Conservation (phyloP, 169 alveolate genomes). For the Babesia bovis region DNA sequence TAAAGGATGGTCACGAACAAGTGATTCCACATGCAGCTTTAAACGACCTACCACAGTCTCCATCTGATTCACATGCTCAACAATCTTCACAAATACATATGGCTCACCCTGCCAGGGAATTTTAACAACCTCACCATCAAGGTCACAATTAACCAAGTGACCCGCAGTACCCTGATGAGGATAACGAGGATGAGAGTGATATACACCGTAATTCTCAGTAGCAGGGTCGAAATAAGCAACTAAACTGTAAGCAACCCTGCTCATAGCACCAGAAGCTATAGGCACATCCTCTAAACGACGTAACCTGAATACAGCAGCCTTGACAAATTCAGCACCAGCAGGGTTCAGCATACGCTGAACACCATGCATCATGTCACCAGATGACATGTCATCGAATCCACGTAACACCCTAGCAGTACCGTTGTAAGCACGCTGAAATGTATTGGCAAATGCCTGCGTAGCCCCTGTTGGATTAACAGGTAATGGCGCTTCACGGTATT, state of each 20-base stretch:
- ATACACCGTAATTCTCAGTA: conserved; percentile 68
- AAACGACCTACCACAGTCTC: conserved; percentile 72
- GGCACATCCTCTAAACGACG: conserved; percentile 75
- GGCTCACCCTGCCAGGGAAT: conserved; percentile 74
- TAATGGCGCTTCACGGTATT: background rate
- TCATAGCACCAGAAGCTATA: conserved; percentile 32
- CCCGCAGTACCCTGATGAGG: conserved; percentile 51
- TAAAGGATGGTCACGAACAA: conserved; percentile 72
- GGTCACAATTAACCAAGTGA: conserved; percentile 68
- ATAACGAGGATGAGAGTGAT: conserved; percentile 64
- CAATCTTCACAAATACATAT: conserved; percentile 69
- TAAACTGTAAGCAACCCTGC: conserved; percentile 64
- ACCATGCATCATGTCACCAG: background rate
- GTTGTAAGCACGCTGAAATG: conserved; percentile 8
- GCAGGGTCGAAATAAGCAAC: conserved; percentile 72
- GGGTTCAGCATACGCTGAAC: conserved; percentile 32
- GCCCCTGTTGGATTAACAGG: background rate
- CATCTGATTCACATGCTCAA: conserved; percentile 68
- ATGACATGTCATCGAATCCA: conserved; percentile 30
- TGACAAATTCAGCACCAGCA: conserved; percentile 24
- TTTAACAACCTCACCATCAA: conserved; percentile 69
- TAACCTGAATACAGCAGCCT: conserved; percentile 63
- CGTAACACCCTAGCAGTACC: conserved; percentile 25
- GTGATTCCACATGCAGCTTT: conserved; percentile 70
- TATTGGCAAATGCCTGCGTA: conserved; percentile 15